Evolutionary conservation across 176 grass and related monocot genomes (phyloP).

Genomic region (Thinopyrum elongatum): DNA sequence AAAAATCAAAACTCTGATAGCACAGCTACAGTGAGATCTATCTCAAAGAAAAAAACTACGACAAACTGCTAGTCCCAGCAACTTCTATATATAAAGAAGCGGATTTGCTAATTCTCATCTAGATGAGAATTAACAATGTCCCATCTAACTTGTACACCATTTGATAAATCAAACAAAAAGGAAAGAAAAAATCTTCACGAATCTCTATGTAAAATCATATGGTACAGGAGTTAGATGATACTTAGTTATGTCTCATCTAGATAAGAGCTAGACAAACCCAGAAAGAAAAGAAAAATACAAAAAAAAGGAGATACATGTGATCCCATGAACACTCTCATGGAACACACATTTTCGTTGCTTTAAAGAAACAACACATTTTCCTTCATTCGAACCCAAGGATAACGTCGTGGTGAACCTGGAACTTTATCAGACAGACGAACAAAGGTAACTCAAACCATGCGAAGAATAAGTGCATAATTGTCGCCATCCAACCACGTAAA

Average conservation of each 20-base stretch:
- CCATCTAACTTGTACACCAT: no score
- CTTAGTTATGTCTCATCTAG: no score
- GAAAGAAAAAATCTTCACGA: no score
- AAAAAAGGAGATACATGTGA: background rate
- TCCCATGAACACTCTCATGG: background rate
- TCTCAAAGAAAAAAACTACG: no score
- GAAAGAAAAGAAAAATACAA: background rate
- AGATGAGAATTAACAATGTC: no score
- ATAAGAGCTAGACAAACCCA: no score
- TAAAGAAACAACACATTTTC: background rate
- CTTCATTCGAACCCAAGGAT: background rate
- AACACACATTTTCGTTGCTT: background rate
- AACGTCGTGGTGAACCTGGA: background rate
- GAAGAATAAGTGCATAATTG: background rate
- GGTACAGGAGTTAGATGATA: no score
- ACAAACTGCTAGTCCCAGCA: no score
- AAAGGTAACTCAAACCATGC: background rate
- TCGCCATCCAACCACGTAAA: background rate
- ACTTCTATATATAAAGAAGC: background rate
- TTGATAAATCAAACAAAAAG: no score
- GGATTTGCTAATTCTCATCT: no score
- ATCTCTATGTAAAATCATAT: no score
- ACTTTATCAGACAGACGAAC: background rate
- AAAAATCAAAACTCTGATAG: background rate
- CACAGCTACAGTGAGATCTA: background rate